Percentiles rank a stretch among this genome's conserved stretches.
These are phyloP conservation scores for Trametes maxima DNA, from an alignment of 768 basidiomycete genomes.

Conservation along the genomic window DNA sequence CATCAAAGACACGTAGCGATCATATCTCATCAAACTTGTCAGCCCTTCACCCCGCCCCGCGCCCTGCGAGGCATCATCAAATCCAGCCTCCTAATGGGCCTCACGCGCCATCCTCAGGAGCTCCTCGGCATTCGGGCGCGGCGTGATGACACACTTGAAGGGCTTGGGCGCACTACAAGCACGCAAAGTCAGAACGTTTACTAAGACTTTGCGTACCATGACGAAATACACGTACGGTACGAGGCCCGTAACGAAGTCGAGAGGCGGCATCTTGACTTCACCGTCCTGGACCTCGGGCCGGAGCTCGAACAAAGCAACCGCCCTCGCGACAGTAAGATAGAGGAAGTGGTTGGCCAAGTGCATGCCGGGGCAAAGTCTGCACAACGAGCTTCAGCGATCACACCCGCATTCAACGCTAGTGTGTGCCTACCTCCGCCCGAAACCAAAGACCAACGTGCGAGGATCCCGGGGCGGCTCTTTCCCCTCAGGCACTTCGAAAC, in stretches of 20 bases:
- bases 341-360: slow-evolving; percentile 11
- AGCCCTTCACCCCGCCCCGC: too few relatives aligned
- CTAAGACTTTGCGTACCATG: background rate
- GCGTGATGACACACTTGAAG: background rate
- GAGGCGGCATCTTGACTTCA: background rate
- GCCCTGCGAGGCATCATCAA: too few relatives aligned
- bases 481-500: slow-evolving; percentile 20
- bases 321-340: background rate
- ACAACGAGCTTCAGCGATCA: background rate
- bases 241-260: background rate
- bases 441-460: slow-evolving; percentile 8
- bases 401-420: background rate
- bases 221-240: background rate
- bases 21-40: too few relatives aligned
- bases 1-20: too few relatives aligned
- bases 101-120: background rate
- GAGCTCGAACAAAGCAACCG: background rate
- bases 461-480: background rate
- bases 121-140: background rate
- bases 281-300: background rate
- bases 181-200: background rate
- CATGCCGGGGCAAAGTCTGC: slow-evolving; percentile 6
- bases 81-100: too few relatives aligned
- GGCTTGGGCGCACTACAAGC: background rate
- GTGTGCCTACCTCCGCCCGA: slow-evolving; percentile 13